Base-by-base conservation (phyloP, 495 filamentous ascomycete genomes). In the Daldinia loculata region DNA sequence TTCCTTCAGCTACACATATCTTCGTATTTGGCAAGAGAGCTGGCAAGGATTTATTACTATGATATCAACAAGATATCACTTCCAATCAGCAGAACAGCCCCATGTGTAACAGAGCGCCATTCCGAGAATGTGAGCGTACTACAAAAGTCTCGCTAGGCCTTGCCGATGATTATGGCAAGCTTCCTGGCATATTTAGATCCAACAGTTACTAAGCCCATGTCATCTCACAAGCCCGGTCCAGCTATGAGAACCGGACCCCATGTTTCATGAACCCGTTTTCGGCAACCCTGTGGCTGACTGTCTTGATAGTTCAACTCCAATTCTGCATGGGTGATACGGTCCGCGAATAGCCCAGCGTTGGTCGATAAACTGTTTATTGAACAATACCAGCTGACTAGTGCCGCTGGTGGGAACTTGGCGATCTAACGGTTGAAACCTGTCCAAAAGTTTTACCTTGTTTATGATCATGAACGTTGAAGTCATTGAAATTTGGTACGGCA, bases 211-310 rank as follows among this genome's bases (percentile, higher is more conserved):
- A 32, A 56, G 53, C 15, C 53, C 53, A 32, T 58, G 41, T 32
- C 52, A 61, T 51, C 51, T 26, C 22, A n/a, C 22, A 61, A 43
- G 63, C 22, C 34, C 48, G 36, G 63, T 36, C 22, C 58, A 59
- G 52, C 34, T 57, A 55, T 60, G 30, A 52, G 58, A 43, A 57
- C 24, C 34, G 32, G 63, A 63, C 69, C 63, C 69, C 69, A 71
- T 63, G 69, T 71, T 71, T 71, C 69, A 71, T 66, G 9, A 59
- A 55, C 26, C 59, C 59, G 45, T 59, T 71, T 71, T 71, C 53
- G 32, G 63, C 32, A 63, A 57, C 7, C 57, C 8, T 41, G 17
- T 39, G 24, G 69, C 63, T 57, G 26, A 61, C 57, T 51, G 22
- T 62, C 51, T 26, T 59, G 38, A 32, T 19, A 15, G 53, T 51